Evolutionary conservation across 208 protist species (phyloP), one percentile per base, ranked within the genome.

Genomic region (Leishmania mexicana): DNA sequence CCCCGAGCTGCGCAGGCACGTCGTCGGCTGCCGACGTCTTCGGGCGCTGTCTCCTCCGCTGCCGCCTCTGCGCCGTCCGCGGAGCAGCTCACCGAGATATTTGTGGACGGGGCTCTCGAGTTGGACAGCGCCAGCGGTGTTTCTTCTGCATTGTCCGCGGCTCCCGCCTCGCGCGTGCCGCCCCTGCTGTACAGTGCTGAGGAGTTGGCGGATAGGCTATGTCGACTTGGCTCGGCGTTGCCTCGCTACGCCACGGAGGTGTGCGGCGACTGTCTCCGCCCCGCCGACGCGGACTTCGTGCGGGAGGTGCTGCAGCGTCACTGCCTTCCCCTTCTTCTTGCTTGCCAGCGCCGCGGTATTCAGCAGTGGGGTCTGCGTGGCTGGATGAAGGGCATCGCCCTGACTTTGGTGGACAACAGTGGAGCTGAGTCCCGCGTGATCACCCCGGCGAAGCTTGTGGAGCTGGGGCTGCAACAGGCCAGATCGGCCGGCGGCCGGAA

Each of bases 171-270:
- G 42, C 24, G 3, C 10, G 5, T 31, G 53, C 3, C 57, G 3
- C 31, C 57, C 10, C 28, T 49, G n/a, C 76, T 72, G 40, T 80
- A 72, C 53, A 79, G 64, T 11, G 76, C 81, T n/a, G 91, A 90
- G 80, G 92, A 93, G 76, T 74, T 95, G 19, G 92, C 89, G 7
- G 92, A 95, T 75, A 78, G 91, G 15, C 67, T 93, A 38, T 93
- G 88, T 67, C 92, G 92, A 28, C 83, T 92, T 47, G 92, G 92
- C 75, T 81, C 86, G 24, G 70, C 80, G n/a, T 72, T 95, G 11
- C 88, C 85, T 42, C 74, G 83, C 42, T 81, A 87, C 62, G 79
- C 83, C 24, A 86, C 83, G 42, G 71, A 80, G 74, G 80, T 78
- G 49, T 67, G 31, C 64, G 83, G 74, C 75, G 79, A 57, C 72